Base-by-base conservation (phyloP, 108 stramenopile genomes). In the Fistulifera pelliculosa region DNA sequence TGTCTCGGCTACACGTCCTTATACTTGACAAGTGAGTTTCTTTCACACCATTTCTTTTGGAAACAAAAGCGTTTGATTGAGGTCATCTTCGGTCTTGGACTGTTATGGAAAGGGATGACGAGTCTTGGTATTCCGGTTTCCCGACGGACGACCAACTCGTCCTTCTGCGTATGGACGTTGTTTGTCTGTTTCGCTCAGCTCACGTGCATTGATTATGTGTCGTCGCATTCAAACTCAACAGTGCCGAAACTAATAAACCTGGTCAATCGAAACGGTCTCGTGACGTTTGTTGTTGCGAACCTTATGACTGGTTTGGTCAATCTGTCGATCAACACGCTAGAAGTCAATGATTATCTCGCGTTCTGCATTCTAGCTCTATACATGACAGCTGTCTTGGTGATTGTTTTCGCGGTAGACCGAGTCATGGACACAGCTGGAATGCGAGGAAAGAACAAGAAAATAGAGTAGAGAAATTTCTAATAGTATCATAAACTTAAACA, bases 221-320 rank as follows among this genome's bases (percentile, higher is more conserved):
- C 31, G 16, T 42, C 42, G 3, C 27, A 48, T 53, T 58, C 18
- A 23, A 15, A 49, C 11, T 35, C 31, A 35, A 6, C 8, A 35
- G 39, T 48, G 12, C 79, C 86, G 6, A 50, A 49, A 4, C 45
- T 84, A 43, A 69, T 77, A 22, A 45, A 73, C 17, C 65, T 77
- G 0, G 66, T 91, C 15, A 95, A 93, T 71, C 62, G 71, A 53
- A 61, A 85, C 71, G 90, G 91, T 13, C 64, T 96, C 38, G 38
- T 76, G 26, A 78, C 87, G 18, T 96, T 96, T 69, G 56, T 96
- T 19, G 19, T 78, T 7, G 93, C 95, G 47, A 96, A 96, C 58
- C 54, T 94, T 1, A 23, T 87, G 24, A 94, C 93, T 15, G 95
- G 95, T 8, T 51, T 82, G 45, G 70, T 90, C 23, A 96, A 96